phyloP scores from a whole-genome alignment of 2,329 filamentous ascomycete genomes.

The Cladophialophora exuberans region DNA sequence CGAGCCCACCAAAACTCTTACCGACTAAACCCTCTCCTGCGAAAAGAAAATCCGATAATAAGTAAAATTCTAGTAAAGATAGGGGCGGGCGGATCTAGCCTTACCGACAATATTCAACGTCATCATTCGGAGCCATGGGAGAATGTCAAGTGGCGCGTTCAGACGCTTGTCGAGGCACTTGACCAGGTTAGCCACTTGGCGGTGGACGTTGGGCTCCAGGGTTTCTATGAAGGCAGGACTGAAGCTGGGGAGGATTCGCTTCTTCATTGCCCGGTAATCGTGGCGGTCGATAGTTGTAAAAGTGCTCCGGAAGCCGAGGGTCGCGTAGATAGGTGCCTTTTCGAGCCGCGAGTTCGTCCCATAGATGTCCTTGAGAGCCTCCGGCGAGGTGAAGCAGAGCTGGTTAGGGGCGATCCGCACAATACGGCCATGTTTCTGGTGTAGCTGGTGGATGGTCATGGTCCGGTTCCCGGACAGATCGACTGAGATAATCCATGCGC shows the following conservation, averaged over 20 bases:
- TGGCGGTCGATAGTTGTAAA: conserved; percentile 1
- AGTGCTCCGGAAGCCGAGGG: conserved; percentile 2
- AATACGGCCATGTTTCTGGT: conserved; percentile 36
- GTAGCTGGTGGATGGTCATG: conserved; percentile 32
- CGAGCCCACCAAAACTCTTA: conserved; percentile 5
- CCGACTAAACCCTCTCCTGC: conserved; percentile 1
- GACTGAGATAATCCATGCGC: conserved; percentile 41
- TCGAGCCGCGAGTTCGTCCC: conserved; percentile 25
- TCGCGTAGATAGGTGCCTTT: conserved; percentile 4
- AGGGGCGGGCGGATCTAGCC: too few relatives aligned
- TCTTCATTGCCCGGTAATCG: conserved; percentile 8
- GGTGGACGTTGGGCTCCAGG: conserved; percentile 7
- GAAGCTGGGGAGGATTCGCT: conserved; percentile 6
- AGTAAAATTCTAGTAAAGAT: not conserved
- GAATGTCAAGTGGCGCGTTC: not conserved
- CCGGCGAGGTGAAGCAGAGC: conserved; percentile 32
- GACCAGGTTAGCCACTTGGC: conserved; percentile 5
- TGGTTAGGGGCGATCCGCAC: conserved; percentile 38
- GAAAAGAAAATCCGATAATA: not conserved
- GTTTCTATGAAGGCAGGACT: not conserved
- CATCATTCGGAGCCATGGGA: conserved; percentile 8
- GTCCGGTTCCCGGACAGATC: conserved; percentile 36
- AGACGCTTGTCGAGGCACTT: conserved; percentile 3
- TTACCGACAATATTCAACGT: conserved; percentile 10
- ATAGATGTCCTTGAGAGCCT: conserved; percentile 38